Evolutionary conservation across 2,329 filamentous ascomycete species (phyloP).

Genomic region (Paecilomyces fulvus): DNA sequence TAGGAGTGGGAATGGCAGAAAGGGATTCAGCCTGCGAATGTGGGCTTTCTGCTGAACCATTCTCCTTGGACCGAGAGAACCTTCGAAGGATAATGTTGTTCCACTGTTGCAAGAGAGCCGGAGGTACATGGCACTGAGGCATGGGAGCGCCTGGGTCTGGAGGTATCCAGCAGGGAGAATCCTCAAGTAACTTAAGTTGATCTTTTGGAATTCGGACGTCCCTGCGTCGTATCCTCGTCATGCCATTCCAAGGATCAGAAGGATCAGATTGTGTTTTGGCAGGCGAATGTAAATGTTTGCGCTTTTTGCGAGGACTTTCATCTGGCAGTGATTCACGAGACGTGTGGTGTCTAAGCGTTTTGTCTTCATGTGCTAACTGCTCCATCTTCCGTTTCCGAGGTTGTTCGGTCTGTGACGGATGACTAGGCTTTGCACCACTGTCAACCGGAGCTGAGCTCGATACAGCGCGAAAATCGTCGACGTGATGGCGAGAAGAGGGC

Average conservation of each 20-base stretch:
- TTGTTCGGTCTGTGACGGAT: neutral
- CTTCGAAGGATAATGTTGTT: constrained; percentile 18
- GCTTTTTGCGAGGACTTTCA: neutral
- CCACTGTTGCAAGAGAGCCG: constrained; percentile 27
- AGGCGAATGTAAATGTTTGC: constrained; percentile 4
- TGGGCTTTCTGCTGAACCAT: neutral
- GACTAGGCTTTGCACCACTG: neutral
- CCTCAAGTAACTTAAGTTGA: constrained; percentile 43
- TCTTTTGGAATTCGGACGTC: constrained; percentile 41
- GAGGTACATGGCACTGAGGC: constrained; percentile 27
- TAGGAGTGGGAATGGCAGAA: constrained; percentile 6
- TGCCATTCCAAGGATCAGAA: constrained; percentile 21
- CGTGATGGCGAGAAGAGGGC: neutral
- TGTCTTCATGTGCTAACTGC: neutral
- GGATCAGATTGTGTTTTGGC: constrained; percentile 3
- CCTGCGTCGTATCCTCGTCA: constrained; percentile 30
- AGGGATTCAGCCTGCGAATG: neutral
- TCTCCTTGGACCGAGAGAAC: constrained; percentile 1
- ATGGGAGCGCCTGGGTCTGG: constrained; percentile 17
- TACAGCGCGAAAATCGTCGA: neutral
- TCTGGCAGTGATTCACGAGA: neutral
- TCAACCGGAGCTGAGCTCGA: neutral
- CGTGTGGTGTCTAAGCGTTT: neutral
- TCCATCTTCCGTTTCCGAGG: neutral
- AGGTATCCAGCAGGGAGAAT: constrained; percentile 33